Conservation (phyloP, 2,329 filamentous ascomycete genomes). For the Talaromyces funiculosus region DNA sequence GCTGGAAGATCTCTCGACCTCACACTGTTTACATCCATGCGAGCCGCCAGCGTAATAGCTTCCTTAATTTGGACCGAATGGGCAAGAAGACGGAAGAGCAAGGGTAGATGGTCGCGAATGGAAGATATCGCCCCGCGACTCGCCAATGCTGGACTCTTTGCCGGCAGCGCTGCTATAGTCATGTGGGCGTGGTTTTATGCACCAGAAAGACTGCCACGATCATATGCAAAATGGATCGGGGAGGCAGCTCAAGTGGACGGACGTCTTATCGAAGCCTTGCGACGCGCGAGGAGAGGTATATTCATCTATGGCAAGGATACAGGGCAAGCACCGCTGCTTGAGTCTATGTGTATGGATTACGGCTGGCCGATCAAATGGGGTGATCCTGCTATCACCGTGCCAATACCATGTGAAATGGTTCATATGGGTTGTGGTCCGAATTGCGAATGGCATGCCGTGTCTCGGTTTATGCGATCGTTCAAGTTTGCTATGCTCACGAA, state of each 20-base stretch:
- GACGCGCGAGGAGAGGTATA: constrained; percentile 56
- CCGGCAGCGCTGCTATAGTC: constrained; percentile 64
- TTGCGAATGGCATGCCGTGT: constrained; percentile 65
- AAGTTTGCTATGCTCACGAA: constrained; percentile 71
- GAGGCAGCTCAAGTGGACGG: constrained; percentile 68
- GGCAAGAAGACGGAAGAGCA: constrained; percentile 30
- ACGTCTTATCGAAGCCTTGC: constrained; percentile 68
- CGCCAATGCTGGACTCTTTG: constrained; percentile 67
- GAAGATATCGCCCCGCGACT: constrained; percentile 41
- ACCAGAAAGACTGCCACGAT: constrained; percentile 62
- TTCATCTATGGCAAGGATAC: constrained; percentile 70
- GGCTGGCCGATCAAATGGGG: constrained; percentile 64
- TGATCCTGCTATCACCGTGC: constrained; percentile 62
- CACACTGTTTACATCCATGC: constrained; percentile 68
- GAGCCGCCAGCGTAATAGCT: constrained; percentile 66
- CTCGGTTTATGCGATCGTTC: constrained; percentile 64
- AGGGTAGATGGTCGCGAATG: constrained; percentile 27
- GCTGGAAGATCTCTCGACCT: constrained; percentile 75
- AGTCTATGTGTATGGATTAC: constrained; percentile 67
- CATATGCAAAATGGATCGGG: constrained; percentile 78
- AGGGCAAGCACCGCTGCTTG: constrained; percentile 61
- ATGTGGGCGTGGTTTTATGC: constrained; percentile 89
- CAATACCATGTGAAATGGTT: constrained; percentile 76
- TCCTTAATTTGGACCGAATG: constrained; percentile 58
- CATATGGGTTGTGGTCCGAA: constrained; percentile 71